Evolutionary conservation across 768 basidiomycete species (phyloP).

Genomic region (Pisolithus albus): DNA sequence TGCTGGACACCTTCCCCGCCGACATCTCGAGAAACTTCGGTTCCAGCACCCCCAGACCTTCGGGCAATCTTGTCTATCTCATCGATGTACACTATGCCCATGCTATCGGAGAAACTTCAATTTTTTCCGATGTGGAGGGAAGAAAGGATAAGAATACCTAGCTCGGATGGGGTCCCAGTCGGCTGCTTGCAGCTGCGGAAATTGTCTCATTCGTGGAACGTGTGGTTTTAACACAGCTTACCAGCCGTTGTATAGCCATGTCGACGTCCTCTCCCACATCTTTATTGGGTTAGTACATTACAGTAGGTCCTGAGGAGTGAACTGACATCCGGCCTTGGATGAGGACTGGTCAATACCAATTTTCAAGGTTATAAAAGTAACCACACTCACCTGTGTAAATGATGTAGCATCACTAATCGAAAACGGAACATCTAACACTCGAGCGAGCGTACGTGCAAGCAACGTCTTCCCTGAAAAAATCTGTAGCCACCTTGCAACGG

Average conservation of each 20-base stretch:
- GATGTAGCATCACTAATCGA: slow-evolving; percentile 91
- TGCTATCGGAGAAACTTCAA: slow-evolving; percentile 36
- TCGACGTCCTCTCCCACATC: slow-evolving; percentile 98
- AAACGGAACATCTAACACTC: slow-evolving; percentile 88
- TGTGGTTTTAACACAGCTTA: slow-evolving; percentile 24
- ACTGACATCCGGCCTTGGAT: slow-evolving; percentile 64
- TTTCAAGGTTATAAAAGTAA: not conserved
- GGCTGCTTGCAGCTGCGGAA: slow-evolving; percentile 71
- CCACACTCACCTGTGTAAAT: slow-evolving; percentile 69
- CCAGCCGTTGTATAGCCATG: slow-evolving; percentile 79
- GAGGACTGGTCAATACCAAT: slow-evolving; percentile 8
- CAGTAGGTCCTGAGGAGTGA: not conserved
- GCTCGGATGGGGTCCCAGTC: slow-evolving; percentile 84
- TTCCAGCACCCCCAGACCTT: slow-evolving; percentile 43
- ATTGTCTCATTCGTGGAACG: slow-evolving; percentile 2
- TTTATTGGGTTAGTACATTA: slow-evolving; percentile 23
- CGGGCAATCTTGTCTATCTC: slow-evolving; percentile 92
- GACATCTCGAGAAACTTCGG: slow-evolving; percentile 77
- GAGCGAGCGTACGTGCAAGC: slow-evolving; percentile 85
- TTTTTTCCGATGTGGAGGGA: slow-evolving; percentile 3
- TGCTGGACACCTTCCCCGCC: slow-evolving; percentile 97
- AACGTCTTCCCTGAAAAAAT: slow-evolving; percentile 70
- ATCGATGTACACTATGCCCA: slow-evolving; percentile 94
- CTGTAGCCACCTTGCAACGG: not conserved
- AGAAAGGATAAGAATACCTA: slow-evolving; percentile 43